Evolutionary conservation across 2,329 filamentous ascomycete species (phyloP).

Genomic region (Neoarthrinium moseri): DNA sequence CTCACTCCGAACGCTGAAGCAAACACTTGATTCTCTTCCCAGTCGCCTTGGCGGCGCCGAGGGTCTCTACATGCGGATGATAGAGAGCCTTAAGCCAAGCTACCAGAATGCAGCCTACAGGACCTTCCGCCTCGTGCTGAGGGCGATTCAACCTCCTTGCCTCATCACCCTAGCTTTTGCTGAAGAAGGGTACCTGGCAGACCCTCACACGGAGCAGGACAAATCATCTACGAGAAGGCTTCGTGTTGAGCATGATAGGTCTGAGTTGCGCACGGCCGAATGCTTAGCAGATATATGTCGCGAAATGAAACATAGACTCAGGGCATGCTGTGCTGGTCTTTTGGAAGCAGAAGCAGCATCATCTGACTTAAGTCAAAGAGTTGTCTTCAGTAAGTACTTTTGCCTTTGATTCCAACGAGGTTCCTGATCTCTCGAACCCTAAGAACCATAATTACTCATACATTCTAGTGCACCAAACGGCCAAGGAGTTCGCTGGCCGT

Average conservation of each 20-base stretch:
- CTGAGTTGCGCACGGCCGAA: slow-evolving; percentile 15
- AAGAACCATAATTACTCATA: too few relatives aligned
- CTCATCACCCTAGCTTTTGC: slow-evolving; percentile 28
- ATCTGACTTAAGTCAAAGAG: slow-evolving; percentile 20
- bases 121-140: slow-evolving; percentile 28
- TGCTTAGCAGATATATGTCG: slow-evolving; percentile 21
- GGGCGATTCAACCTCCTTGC: slow-evolving; percentile 28
- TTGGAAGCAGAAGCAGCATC: slow-evolving; percentile 23
- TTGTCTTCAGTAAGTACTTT: slow-evolving; percentile 21
- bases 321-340: slow-evolving; percentile 23
- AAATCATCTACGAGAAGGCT: slow-evolving; percentile 16
- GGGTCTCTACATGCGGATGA: slow-evolving; percentile 30
- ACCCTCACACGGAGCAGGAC: slow-evolving; percentile 11
- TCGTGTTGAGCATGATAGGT: slow-evolving; percentile 18
- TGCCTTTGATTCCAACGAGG: too few relatives aligned
- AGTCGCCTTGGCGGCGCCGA: slow-evolving; percentile 26
- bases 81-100: slow-evolving; percentile 24
- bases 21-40: slow-evolving; percentile 25
- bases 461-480: slow-evolving; percentile 26
- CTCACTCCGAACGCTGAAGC: slow-evolving; percentile 23
- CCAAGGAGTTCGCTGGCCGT: slow-evolving; percentile 29
- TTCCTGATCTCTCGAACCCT: too few relatives aligned
- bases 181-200: slow-evolving; percentile 22
- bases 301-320: slow-evolving; percentile 23
- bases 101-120: slow-evolving; percentile 24